These are phyloP conservation scores for Podospora didyma DNA, from an alignment of 495 filamentous ascomycete genomes.

Conservation along the genomic window DNA sequence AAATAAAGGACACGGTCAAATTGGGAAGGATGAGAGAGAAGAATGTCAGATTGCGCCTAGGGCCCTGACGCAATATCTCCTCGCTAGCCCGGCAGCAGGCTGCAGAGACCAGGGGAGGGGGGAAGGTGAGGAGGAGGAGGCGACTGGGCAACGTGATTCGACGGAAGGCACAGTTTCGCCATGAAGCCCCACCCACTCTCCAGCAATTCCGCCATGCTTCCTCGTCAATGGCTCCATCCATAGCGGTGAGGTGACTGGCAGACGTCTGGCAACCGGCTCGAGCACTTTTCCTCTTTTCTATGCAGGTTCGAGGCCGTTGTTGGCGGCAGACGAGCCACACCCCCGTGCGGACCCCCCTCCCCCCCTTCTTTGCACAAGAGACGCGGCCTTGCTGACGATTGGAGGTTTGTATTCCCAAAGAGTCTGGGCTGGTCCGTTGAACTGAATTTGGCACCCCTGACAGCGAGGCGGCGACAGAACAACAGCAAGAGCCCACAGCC, in stretches of 20 bases:
- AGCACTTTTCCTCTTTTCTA: neutral
- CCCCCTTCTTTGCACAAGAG: neutral
- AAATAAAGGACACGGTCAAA: neutral
- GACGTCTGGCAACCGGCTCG: neutral
- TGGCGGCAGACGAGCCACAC: neutral
- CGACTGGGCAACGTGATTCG: slow-evolving; percentile 20
- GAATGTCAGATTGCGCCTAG: slow-evolving; percentile 2
- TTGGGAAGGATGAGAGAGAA: neutral
- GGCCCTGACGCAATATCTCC: slow-evolving; percentile 18
- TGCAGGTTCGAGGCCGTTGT: slow-evolving; percentile 12
- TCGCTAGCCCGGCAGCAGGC: slow-evolving; percentile 3
- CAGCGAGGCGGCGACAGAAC: neutral
- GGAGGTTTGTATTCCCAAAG: too few relatives aligned
- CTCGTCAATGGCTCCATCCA: slow-evolving; percentile 6
- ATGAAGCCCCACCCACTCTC: slow-evolving; percentile 19
- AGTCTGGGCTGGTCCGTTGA: neutral
- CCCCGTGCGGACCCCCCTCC: too few relatives aligned
- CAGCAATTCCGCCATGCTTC: slow-evolving; percentile 10
- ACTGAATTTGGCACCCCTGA: neutral
- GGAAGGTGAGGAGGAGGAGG: slow-evolving; percentile 1
- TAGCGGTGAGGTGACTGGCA: slow-evolving; percentile 13
- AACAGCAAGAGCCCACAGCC: too few relatives aligned
- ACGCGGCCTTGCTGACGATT: neutral
- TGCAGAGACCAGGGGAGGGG: neutral
- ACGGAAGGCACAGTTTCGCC: slow-evolving; percentile 16